Evolutionary conservation across 345 rosid species (phyloP).

Genomic region (Rhodamnia argentea): DNA sequence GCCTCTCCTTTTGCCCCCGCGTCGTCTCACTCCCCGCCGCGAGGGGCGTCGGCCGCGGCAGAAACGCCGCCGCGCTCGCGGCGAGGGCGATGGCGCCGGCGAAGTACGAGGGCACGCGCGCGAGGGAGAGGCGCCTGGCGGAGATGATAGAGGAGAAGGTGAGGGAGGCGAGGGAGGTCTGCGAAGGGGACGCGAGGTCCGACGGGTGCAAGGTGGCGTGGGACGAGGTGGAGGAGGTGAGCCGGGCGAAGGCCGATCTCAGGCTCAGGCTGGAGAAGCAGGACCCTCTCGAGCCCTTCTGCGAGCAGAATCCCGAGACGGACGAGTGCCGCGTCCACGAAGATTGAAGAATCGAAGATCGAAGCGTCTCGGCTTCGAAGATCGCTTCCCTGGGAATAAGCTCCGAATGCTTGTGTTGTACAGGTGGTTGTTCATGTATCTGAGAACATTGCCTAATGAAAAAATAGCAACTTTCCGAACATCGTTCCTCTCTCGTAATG

Average conservation of each 20-base stretch:
- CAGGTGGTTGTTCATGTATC: neutral
- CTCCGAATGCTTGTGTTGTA: neutral
- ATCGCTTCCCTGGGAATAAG: neutral
- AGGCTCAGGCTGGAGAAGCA: conserved; percentile 22
- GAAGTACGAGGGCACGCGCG: conserved; percentile 61
- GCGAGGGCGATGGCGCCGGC: conserved; percentile 17
- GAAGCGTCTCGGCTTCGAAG: neutral
- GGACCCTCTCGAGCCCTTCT: conserved; percentile 67
- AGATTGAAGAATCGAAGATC: conserved; percentile 13
- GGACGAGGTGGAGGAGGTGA: conserved; percentile 93
- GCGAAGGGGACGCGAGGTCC: conserved; percentile 37
- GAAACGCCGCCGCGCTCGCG: neutral
- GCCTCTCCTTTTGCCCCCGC: conserved; percentile 47
- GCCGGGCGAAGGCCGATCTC: conserved; percentile 82
- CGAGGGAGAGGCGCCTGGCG: conserved; percentile 51
- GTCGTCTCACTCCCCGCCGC: neutral
- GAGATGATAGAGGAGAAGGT: conserved; percentile 70
- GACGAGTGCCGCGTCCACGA: conserved; percentile 70
- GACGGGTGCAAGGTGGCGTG: conserved; percentile 79
- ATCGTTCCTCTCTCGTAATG: neutral
- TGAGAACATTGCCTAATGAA: neutral
- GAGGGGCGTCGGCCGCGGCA: neutral
- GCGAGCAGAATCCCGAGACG: conserved; percentile 69
- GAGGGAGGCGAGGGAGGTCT: conserved; percentile 64
- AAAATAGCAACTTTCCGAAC: neutral